Evolutionary conservation across 2,329 filamentous ascomycete species (phyloP).

Genomic region (Dothiorella sarmentorum): DNA sequence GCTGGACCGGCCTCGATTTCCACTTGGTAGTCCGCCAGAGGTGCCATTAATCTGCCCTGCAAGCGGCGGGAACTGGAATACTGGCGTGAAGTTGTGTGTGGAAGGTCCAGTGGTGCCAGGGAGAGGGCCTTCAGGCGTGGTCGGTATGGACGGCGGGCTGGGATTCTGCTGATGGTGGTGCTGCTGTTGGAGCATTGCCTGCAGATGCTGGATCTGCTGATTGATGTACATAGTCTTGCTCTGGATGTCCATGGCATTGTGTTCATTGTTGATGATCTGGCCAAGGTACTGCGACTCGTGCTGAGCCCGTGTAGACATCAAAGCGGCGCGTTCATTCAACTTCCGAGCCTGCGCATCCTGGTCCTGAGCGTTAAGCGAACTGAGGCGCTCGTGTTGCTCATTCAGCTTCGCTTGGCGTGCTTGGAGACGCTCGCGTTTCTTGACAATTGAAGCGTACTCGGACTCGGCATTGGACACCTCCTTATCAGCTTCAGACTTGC

Average conservation of each 20-base stretch:
- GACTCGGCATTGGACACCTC: constrained; percentile 61
- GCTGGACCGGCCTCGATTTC: constrained; percentile 47
- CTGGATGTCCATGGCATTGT: constrained; percentile 38
- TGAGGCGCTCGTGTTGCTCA: constrained; percentile 67
- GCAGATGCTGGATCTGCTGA: constrained; percentile 37
- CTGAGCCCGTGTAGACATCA: constrained; percentile 33
- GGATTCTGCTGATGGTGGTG: constrained; percentile 32
- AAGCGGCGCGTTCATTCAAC: constrained; percentile 38
- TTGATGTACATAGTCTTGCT: constrained; percentile 34
- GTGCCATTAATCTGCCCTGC: constrained; percentile 29
- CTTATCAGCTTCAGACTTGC: constrained; percentile 60
- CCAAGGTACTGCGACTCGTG: constrained; percentile 38
- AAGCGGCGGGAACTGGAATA: constrained; percentile 37
- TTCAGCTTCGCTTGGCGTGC: constrained; percentile 69
- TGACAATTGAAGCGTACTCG: constrained; percentile 61
- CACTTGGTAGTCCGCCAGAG: constrained; percentile 31
- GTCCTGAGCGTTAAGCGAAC: constrained; percentile 64
- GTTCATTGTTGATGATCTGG: constrained; percentile 38
- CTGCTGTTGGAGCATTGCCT: constrained; percentile 40
- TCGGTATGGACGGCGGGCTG: constrained; percentile 39
- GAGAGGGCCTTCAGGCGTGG: constrained; percentile 59
- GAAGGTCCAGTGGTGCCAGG: constrained; percentile 46
- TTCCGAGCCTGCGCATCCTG: constrained; percentile 58
- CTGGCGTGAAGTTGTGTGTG: constrained; percentile 29
- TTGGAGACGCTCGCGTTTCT: constrained; percentile 70